Evolutionary conservation across 2,329 filamentous ascomycete genomes (phyloP), one percentile per base, ranked within the genome.

Genomic region (Albophoma yamanashiensis): DNA sequence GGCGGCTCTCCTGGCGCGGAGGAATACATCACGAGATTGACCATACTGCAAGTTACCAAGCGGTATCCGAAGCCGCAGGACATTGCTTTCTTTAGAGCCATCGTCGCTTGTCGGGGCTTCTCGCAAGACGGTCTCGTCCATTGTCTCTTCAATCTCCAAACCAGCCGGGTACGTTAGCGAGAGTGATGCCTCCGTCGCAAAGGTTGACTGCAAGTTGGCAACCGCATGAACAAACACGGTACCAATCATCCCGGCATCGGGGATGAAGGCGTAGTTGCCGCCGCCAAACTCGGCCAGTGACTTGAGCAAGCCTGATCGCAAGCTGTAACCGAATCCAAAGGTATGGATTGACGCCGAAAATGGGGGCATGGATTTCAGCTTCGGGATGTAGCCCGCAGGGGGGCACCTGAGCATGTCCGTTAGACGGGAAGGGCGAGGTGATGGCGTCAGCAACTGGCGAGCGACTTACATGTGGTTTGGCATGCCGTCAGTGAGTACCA

Each of bases 171-270:
- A 79, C 0, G 65, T 70, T 25, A 86, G 61, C 2, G 69, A 70
- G 2, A 86, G 67, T 0, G 65, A 70, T 3, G 78, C 79, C 1
- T 74, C 71, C 4, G 73, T 79, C 2, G 82, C 82, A 62, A 78
- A 85, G 0, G 83, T 86, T 2, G 79, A 77, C 64, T 84, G 83
- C 2, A 87, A 67, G 63, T 86, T 85, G 22, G 84, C 83, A 2
- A 86, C 76, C 2, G 84, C 82, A 64, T 87, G 82, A 3, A 85
- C 76, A 62, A 87, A 86, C 4, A 84, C 82, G 3, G 84, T 86
- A 3, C 81, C 81, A 61, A 87, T 81, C 82, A 87, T 85, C 61
- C 82, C 81, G 0, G 81, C 78, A 59, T 87, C 83, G 0, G 83
- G 80, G 22, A 87, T 86, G 63, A 86, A 87, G 11, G 81, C 74